Conservation (phyloP, 371 early-diverging fungal species). For the Syncephalastrum racemosum region DNA sequence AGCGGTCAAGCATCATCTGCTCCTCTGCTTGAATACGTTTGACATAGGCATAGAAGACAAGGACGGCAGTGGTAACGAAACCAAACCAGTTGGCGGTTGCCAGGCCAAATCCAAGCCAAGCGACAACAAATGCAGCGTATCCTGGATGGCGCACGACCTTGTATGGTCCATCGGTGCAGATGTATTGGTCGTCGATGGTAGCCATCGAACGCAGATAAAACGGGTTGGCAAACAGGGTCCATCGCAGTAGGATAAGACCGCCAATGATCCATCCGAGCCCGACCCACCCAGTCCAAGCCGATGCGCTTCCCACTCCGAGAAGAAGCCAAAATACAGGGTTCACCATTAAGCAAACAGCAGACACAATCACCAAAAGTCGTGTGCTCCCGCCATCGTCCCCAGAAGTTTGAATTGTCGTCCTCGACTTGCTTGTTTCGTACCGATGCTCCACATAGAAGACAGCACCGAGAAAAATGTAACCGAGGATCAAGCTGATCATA, state of each 20-base stretch:
- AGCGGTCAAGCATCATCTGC: slow-evolving; percentile 43
- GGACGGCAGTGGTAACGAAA: slow-evolving; percentile 16
- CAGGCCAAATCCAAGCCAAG: slow-evolving; percentile 45
- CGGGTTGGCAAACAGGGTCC: slow-evolving; percentile 34
- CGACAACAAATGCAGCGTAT: slow-evolving; percentile 33
- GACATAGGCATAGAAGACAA: slow-evolving; percentile 23
- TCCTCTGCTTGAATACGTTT: slow-evolving; percentile 35
- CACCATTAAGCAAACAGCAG: slow-evolving; percentile 14
- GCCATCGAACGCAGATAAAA: slow-evolving; percentile 40
- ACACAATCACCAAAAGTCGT: slow-evolving; percentile 20
- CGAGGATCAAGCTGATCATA: slow-evolving; percentile 18
- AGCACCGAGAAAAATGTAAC: slow-evolving; percentile 17
- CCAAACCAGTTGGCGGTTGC: slow-evolving; percentile 25
- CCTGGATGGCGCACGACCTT: slow-evolving; percentile 42
- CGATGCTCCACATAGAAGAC: slow-evolving; percentile 28
- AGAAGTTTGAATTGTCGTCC: slow-evolving; percentile 24
- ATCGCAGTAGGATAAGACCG: slow-evolving; percentile 25
- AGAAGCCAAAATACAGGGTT: slow-evolving; percentile 21
- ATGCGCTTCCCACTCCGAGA: slow-evolving; percentile 7
- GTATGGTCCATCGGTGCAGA: slow-evolving; percentile 45
- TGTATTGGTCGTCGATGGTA: slow-evolving; percentile 41
- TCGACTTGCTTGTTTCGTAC: slow-evolving; percentile 22
- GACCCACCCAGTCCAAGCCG: slow-evolving; percentile 18
- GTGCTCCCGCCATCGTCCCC: slow-evolving; percentile 35
- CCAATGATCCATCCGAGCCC: slow-evolving; percentile 29